Percentiles rank a stretch among this genome's conserved stretches.
Conservation (phyloP, 208 protist species). For the Leishmania tarentolae region DNA sequence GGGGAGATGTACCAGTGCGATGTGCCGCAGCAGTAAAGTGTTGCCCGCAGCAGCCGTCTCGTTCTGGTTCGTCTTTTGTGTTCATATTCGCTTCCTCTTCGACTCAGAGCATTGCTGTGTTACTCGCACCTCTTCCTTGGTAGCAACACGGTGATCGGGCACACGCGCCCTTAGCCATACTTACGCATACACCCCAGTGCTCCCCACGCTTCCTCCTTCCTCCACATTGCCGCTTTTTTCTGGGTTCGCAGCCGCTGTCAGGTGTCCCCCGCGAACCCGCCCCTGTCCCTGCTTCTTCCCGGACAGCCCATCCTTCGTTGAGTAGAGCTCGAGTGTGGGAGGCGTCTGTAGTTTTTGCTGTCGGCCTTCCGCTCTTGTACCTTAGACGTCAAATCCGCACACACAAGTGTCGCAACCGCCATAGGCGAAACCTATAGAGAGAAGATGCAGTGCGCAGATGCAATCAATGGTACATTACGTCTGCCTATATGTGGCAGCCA, state of each 20-base stretch:
- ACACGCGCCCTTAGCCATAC: background rate
- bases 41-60: background rate
- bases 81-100: too few relatives aligned
- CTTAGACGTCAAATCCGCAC: background rate
- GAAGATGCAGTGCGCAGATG: background rate
- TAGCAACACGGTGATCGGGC: background rate
- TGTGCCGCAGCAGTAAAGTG: background rate
- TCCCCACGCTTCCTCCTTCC: background rate
- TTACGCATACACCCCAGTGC: background rate
- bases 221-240: background rate
- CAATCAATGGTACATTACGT: background rate
- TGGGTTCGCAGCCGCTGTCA: background rate
- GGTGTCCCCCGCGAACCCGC: background rate
- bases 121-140: background rate
- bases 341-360: background rate
- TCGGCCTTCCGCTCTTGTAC: background rate
- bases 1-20: slow-evolving; percentile 29
- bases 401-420: too few relatives aligned
- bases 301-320: background rate
- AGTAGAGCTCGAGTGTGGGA: background rate
- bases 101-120: background rate
- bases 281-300: background rate
- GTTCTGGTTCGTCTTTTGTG: background rate
- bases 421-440: background rate
- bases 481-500: background rate